These are phyloP conservation scores for Durotheca rogersii DNA, from an alignment of 495 filamentous ascomycete species.

Conservation along the genomic window DNA sequence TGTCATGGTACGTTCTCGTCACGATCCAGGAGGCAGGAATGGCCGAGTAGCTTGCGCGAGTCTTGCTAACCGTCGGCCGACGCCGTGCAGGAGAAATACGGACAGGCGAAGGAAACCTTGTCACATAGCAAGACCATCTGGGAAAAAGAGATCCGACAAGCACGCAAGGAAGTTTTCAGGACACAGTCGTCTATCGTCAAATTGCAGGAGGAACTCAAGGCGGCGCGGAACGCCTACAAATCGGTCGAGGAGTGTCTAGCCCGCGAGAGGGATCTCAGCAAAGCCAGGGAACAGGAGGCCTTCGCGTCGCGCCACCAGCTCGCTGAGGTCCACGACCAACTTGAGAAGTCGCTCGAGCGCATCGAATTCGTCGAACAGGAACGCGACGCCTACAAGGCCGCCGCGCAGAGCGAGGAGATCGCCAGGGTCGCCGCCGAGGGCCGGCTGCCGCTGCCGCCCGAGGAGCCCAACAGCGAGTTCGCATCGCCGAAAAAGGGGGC, in stretches of 20 bases:
- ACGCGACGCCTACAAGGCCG: constrained; percentile 63
- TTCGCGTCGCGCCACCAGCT: constrained; percentile 74
- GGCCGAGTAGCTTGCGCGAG: too few relatives aligned
- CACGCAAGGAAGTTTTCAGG: constrained; percentile 84
- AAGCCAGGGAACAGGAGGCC: constrained; percentile 68
- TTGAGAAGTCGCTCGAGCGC: constrained; percentile 62
- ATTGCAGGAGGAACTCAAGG: constrained; percentile 78
- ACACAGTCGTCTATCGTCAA: constrained; percentile 75
- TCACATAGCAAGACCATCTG: constrained; percentile 70
- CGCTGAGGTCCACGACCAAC: constrained; percentile 70
- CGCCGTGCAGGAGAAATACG: constrained; percentile 65
- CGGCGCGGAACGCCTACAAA: constrained; percentile 54
- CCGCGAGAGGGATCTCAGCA: constrained; percentile 49
- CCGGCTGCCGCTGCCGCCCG: constrained; percentile 58
- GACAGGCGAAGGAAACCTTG: constrained; percentile 71
- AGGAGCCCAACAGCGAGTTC: constrained; percentile 47
- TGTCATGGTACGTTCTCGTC: constrained; percentile 59
- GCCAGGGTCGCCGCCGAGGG: constrained; percentile 65
- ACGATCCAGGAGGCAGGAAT: too few relatives aligned
- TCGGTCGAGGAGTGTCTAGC: constrained; percentile 43
- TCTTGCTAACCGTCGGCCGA: constrained; percentile 18
- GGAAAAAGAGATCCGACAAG: constrained; percentile 80
- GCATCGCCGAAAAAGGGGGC: constrained; percentile 46
- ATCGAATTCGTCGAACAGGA: constrained; percentile 69
- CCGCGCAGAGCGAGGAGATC: constrained; percentile 58